These are phyloP conservation scores for Arabis alpina DNA, from an alignment of 345 rosid species.

Conservation along the genomic window DNA sequence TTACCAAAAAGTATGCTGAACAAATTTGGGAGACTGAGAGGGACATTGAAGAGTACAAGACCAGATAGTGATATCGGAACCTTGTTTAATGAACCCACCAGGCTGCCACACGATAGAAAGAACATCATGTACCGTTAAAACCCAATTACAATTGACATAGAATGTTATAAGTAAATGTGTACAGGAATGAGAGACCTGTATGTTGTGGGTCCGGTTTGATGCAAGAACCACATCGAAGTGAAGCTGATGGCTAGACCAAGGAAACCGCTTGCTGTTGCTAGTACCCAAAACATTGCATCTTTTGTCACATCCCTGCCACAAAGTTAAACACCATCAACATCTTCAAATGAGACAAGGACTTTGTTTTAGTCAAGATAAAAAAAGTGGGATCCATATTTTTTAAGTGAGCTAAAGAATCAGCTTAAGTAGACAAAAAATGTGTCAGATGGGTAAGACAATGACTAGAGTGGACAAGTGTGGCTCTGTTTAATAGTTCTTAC, in stretches of 20 bases:
- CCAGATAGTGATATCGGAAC: conserved; percentile 85
- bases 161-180: background rate
- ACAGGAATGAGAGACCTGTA: conserved; percentile 56
- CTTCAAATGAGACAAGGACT: conserved; percentile 9
- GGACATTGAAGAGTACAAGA: conserved; percentile 74
- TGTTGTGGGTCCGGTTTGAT: conserved; percentile 95
- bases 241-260: conserved; percentile 93
- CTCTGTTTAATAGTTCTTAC: conserved; percentile 51
- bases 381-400: conserved; percentile 21
- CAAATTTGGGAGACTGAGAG: conserved; percentile 69
- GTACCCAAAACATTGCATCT: conserved; percentile 83
- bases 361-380: conserved; percentile 1
- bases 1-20: conserved; percentile 91
- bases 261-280: conserved; percentile 83
- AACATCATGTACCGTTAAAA: conserved; percentile 3
- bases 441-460: background rate
- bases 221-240: conserved; percentile 95
- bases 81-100: conserved; percentile 93
- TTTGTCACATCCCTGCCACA: conserved; percentile 65
- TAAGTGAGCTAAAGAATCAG: conserved; percentile 23
- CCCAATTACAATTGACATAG: background rate
- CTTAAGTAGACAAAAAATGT: background rate
- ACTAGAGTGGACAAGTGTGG: conserved; percentile 16
- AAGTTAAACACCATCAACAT: background rate
- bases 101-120: conserved; percentile 44